Base-by-base conservation (phyloP, 345 rosid genomes). In the Orychophragmus violaceus region DNA sequence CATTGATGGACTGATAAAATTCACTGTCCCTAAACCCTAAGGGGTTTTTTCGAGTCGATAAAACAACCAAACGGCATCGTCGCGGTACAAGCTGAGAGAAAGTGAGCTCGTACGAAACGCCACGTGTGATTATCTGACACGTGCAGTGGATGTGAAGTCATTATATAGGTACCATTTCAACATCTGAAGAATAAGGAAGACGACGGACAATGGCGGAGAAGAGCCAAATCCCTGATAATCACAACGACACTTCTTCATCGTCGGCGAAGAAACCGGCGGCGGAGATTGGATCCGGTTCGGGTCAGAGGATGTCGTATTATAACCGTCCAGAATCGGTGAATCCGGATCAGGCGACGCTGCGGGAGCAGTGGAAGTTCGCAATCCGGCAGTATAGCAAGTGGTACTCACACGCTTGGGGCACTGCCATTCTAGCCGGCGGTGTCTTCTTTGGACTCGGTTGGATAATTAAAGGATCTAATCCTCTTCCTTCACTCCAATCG, bases 371-470 rank as follows among this genome's bases (percentile, higher is more conserved):
- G 96, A 87, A 81, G 75, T 90, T 58, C 63, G 97, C 92, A 8
- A 85, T 80, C 3, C 64, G 75, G 75, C 91, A 90, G 82, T 93
- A 86, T 68, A 85, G 91, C 44, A 75, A 51, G 61, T 86, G 96
- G 96, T 86, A 90, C 71, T 82, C 91, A 16, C 94, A 86, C 51
- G 97, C 96, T 4, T 87, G 97, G 98, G 97, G 97, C 2, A 80
- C 96, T 4, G 96, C 92, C 19, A 90, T 93, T 69, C 82, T 93
- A 33, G 97, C 96, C 3, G 96, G 92, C 0, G 68, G 84, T 4
- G 76, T 96, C 3, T 93, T 93, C 77, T 93, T 82, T 23, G 96
- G 94, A 13, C 83, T 93, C 1, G 94, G 97, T 11, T 93, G 94
- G 96, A 33, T 85, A 77, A 78, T 93, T 50, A 93, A 93, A 60